phyloP scores from a whole-genome alignment of 805 yeast genomes.

The Candida mattraensis region DNA sequence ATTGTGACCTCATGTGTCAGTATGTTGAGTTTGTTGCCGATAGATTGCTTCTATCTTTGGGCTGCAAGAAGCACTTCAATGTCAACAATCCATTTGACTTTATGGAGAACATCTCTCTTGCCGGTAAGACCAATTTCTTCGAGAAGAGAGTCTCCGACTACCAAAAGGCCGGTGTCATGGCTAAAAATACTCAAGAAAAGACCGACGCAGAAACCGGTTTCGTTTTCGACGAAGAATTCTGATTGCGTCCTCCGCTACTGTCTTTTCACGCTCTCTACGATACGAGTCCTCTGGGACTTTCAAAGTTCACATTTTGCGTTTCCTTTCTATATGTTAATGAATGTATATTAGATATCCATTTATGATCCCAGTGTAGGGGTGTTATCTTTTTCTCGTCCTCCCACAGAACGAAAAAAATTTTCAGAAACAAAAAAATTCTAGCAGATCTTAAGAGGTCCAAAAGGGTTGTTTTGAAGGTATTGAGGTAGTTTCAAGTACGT shows the following conservation, averaged over 20 bases:
- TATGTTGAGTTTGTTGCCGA: constrained; percentile 98
- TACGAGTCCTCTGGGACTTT: too few species aligned
- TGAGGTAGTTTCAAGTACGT: too few species aligned
- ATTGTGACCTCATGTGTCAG: constrained; percentile 90
- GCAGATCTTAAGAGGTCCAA: too few species aligned
- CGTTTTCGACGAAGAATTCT: constrained; percentile 92
- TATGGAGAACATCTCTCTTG: constrained; percentile 97
- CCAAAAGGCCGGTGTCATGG: constrained; percentile 99
- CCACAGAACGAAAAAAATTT: neutral
- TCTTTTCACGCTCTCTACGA: constrained; percentile 3
- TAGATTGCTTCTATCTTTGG: constrained; percentile 86
- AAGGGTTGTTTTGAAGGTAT: too few species aligned
- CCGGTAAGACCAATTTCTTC: constrained; percentile 98
- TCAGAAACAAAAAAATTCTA: neutral
- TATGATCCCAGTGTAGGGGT: too few species aligned
- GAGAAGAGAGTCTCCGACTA: constrained; percentile 98
- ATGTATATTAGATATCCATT: constrained; percentile 19
- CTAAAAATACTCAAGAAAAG: constrained; percentile 50
- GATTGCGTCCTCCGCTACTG: too few species aligned
- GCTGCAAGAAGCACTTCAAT: constrained; percentile 85
- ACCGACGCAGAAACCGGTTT: constrained; percentile 53
- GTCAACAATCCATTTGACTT: constrained; percentile 95
- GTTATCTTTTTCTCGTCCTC: constrained; percentile 4
- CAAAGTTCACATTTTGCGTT: too few species aligned
- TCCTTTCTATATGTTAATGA: constrained; percentile 4